Evolutionary conservation across 768 basidiomycete genomes (phyloP).

Genomic region (Chalciporus sphaerocephalus): DNA sequence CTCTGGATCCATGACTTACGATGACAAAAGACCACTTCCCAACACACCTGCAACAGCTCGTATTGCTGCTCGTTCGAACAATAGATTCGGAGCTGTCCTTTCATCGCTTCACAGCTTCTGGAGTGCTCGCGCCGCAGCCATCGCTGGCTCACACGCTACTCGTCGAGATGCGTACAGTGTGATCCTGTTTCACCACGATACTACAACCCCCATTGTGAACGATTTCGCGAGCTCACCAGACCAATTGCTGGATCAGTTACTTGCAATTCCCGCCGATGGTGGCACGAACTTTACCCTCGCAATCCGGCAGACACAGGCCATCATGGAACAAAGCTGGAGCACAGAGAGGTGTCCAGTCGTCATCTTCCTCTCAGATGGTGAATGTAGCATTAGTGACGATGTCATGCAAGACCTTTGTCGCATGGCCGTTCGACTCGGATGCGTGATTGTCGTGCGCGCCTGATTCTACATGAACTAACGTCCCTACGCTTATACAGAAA

Average conservation of each 20-base stretch:
- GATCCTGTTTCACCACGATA: constrained; percentile 38
- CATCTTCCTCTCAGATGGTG: constrained; percentile 46
- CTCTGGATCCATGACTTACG: constrained; percentile 46
- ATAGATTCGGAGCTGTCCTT: constrained; percentile 57
- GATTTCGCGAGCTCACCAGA: constrained; percentile 46
- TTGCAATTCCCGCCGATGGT: constrained; percentile 28
- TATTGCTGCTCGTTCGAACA: constrained; percentile 37
- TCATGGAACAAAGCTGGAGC: constrained; percentile 48
- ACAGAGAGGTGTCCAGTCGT: constrained; percentile 40
- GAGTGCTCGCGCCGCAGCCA: constrained; percentile 43
- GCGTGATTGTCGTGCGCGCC: not conserved
- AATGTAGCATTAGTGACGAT: constrained; percentile 37
- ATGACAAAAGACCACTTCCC: constrained; percentile 42
- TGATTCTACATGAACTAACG: not conserved
- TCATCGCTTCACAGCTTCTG: constrained; percentile 55
- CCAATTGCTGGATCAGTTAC: constrained; percentile 37
- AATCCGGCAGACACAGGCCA: constrained; percentile 29
- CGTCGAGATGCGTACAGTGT: constrained; percentile 56
- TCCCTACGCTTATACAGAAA: constrained; percentile 33
- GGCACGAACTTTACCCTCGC: constrained; percentile 47
- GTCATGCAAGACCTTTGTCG: constrained; percentile 40
- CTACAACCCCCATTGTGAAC: constrained; percentile 33
- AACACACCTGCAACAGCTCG: constrained; percentile 39
- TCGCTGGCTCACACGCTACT: constrained; percentile 22
- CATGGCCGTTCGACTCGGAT: constrained; percentile 44